phyloP scores from a whole-genome alignment of 805 yeast genomes.

The Barnettozyma populi region DNA sequence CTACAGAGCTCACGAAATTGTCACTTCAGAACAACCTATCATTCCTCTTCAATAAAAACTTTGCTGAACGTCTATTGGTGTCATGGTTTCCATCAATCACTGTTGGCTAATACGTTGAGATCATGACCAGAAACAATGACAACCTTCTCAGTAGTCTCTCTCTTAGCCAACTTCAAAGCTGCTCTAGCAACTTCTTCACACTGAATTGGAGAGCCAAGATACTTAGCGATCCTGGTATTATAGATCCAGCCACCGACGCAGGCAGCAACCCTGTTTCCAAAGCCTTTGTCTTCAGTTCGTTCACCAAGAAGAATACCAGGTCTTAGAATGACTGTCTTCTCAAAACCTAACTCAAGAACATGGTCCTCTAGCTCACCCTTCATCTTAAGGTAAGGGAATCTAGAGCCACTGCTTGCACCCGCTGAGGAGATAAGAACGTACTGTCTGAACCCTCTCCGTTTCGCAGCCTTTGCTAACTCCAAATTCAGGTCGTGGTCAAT shows the following conservation, averaged over 20 bases:
- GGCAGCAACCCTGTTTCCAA: slow-evolving; percentile 28
- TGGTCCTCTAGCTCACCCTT: slow-evolving; percentile 78
- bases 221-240: slow-evolving; percentile 29
- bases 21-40: not conserved
- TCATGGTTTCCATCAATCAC: not conserved
- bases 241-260: slow-evolving; percentile 26
- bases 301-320: slow-evolving; percentile 75
- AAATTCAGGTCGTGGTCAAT: slow-evolving; percentile 74
- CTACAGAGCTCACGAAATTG: not conserved
- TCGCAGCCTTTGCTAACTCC: slow-evolving; percentile 68
- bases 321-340: slow-evolving; percentile 65
- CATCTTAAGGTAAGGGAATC: slow-evolving; percentile 55
- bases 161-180: slow-evolving; percentile 35
- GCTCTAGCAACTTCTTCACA: slow-evolving; percentile 64
- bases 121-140: slow-evolving; percentile 28
- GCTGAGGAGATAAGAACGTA: slow-evolving; percentile 60
- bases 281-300: slow-evolving; percentile 40
- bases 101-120: slow-evolving; percentile 12
- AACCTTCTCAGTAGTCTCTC: slow-evolving; percentile 21
- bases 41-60: too few species aligned
- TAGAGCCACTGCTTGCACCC: slow-evolving; percentile 58
- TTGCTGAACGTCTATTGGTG: not conserved
- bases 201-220: slow-evolving; percentile 41
- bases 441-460: slow-evolving; percentile 59
- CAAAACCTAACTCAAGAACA: slow-evolving; percentile 55